phyloP scores from a whole-genome alignment of 257 asterid species.

The Asclepias syriaca region DNA sequence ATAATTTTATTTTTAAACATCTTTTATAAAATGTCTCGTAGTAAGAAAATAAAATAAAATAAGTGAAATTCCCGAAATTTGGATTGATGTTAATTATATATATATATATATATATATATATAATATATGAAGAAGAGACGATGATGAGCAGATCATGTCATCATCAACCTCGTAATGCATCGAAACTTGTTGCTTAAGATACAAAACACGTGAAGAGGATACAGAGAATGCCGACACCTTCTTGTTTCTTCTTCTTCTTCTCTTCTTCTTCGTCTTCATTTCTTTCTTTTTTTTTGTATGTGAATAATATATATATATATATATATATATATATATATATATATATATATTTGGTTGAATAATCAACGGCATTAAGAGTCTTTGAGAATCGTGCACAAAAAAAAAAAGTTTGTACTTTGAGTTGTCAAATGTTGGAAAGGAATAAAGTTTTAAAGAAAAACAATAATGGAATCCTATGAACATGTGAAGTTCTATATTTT shows the following conservation, averaged over 20 bases:
- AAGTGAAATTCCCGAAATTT: too few species aligned
- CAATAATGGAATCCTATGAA: slow-evolving; percentile 4
- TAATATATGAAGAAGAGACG: neutral
- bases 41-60: too few species aligned
- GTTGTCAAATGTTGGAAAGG: slow-evolving; percentile 1
- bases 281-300: neutral
- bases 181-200: slow-evolving; percentile 12
- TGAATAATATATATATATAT: neutral
- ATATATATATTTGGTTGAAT: neutral
- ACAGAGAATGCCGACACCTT: slow-evolving; percentile 8
- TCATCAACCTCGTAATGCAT: slow-evolving; percentile 14
- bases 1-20: too few species aligned
- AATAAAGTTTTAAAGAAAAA: neutral
- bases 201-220: slow-evolving; percentile 11
- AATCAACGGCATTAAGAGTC: neutral
- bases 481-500: neutral
- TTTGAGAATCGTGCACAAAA: neutral
- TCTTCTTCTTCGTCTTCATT: neutral
- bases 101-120: too few species aligned
- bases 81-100: too few species aligned
- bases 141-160: neutral
- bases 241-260: neutral
- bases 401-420: slow-evolving; percentile 1
- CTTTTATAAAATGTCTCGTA: too few species aligned
- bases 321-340: neutral